phyloP scores from a whole-genome alignment of 2,329 filamentous ascomycete genomes.

The Fusarium globosum region DNA sequence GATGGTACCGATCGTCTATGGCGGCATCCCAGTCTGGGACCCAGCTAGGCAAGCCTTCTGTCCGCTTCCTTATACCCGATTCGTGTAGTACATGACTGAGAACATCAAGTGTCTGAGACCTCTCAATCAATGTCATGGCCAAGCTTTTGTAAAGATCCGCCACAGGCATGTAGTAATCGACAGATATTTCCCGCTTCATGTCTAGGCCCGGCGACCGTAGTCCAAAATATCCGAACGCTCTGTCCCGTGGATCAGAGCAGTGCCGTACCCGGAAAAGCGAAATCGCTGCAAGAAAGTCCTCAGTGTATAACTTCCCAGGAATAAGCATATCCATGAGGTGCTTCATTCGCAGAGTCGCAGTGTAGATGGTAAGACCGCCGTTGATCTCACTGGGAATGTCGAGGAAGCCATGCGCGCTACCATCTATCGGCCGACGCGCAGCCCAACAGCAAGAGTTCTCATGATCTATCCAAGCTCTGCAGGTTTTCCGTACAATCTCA shows the following conservation, averaged over 20 bases:
- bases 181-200: not conserved
- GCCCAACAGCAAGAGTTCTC: not conserved
- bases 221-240: not conserved
- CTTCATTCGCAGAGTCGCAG: not conserved
- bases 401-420: not conserved
- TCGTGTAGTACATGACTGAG: not conserved
- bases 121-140: not conserved
- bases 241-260: not conserved
- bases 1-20: not conserved
- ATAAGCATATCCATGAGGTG: not conserved
- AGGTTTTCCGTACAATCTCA: accelerated
- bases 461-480: not conserved
- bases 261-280: not conserved
- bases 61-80: accelerated
- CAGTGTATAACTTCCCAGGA: not conserved
- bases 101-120: not conserved
- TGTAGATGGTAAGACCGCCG: not conserved
- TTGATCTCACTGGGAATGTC: not conserved
- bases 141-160: not conserved
- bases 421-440: not conserved
- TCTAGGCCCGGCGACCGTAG: accelerated
- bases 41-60: not conserved
- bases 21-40: not conserved
- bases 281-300: not conserved
- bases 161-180: not conserved